phyloP scores from a whole-genome alignment of 73 alveolate species.

The Uronychia binucleata region DNA sequence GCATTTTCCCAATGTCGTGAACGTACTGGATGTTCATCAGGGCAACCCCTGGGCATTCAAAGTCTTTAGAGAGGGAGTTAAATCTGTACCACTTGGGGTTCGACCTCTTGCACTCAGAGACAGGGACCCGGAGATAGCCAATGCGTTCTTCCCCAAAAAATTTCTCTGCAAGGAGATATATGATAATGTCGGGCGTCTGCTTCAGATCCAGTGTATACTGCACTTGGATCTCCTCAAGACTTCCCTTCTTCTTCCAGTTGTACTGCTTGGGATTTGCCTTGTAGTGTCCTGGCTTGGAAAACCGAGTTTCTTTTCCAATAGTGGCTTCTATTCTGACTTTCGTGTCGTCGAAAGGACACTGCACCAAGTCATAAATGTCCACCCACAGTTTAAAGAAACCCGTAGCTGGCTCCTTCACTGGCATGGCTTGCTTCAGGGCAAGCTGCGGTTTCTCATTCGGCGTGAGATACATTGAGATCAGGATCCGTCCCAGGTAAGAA shows the following conservation, averaged over 20 bases:
- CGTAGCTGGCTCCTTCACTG: constrained; percentile 81
- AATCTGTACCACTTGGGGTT: constrained; percentile 58
- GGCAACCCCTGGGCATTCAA: constrained; percentile 50
- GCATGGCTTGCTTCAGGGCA: constrained; percentile 62
- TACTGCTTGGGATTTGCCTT: constrained; percentile 36
- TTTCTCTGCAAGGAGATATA: constrained; percentile 71
- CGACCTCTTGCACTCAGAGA: constrained; percentile 33
- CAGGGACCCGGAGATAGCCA: constrained; percentile 72
- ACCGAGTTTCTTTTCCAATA: constrained; percentile 64
- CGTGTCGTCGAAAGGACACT: constrained; percentile 75
- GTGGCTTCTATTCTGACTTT: constrained; percentile 63
- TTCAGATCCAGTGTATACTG: constrained; percentile 74
- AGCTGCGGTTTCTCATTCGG: constrained; percentile 84
- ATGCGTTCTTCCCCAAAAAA: constrained; percentile 54
- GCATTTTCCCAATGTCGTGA: constrained; percentile 10
- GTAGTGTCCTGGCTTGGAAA: constrained; percentile 61
- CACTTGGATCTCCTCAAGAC: constrained; percentile 45
- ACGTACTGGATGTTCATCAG: constrained; percentile 49
- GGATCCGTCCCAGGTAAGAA: constrained; percentile 85
- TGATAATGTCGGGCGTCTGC: constrained; percentile 86
- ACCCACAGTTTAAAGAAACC: constrained; percentile 62
- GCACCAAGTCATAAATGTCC: constrained; percentile 74
- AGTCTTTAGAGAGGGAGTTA: constrained; percentile 39
- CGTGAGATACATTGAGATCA: constrained; percentile 73
- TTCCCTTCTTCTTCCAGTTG: constrained; percentile 21